Evolutionary conservation across 2,329 filamentous ascomycete species (phyloP), one percentile per base, ranked within the genome.

Genomic region (Aspergillus alliaceus): DNA sequence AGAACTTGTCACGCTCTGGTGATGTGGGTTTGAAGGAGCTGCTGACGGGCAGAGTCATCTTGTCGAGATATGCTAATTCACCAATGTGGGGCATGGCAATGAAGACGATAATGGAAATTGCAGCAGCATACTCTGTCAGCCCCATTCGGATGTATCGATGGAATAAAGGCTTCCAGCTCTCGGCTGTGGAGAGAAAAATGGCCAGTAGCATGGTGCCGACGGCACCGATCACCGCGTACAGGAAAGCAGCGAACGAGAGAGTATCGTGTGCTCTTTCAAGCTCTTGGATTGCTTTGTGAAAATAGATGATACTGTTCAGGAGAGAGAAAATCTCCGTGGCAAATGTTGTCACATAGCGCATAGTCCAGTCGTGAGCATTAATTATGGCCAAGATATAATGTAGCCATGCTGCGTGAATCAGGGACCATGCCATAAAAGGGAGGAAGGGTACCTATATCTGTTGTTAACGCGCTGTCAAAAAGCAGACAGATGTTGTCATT

Each of bases 301-400:
- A 86, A 71, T 88, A 89, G 62, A 88, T 88, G 57, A 88, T 81
- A 63, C 84, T 86, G 71, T 88, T 88, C 27, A 88, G 74, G 8
- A 89, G 77, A 2, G 84, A 86, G 68, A 88, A 88, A 54, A 88
- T 86, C 67, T 88, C 86, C 42, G 83, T 85, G 58, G 80, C 86
- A 69, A 88, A 88, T 20, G 82, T 84, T 2, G 86, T 89, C 49
- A 89, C 86, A 69, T 88, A 88, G 64, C 83, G 79, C 86, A 88
- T 89, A 0, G 86, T 88, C 83, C 85, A 88, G 70, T 88, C 85
- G 66, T 88, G 85, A 4, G 85, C 86, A 69, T 88, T 88, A 71
- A 88, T 82, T 51, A 87, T 81, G 54, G 86, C 85, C 12, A 89
- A 77, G 3, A 88, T 71, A 62, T 82, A 83, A 66, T 87, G 84